Evolutionary conservation across 768 basidiomycete species (phyloP), one percentile per base, ranked within the genome.

Genomic region (Psilocybe sp.): DNA sequence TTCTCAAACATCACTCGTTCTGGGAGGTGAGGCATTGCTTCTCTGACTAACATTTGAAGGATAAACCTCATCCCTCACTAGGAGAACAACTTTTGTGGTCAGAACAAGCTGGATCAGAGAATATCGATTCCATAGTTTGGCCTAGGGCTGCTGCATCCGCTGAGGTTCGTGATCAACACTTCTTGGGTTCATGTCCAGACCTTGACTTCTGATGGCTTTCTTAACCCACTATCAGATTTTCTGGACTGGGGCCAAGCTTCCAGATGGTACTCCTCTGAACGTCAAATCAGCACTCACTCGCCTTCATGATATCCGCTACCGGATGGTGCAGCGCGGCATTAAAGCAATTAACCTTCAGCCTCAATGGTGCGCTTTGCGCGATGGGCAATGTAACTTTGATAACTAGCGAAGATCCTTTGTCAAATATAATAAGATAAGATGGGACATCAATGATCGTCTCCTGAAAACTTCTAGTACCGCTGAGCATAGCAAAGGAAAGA

Each of bases 11-110:
- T 55, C 71, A 4, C 78, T 87, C 33, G 80, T 92, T 14, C 73
- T 89, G 8, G 89, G 90, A 32, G 90, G 87, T 77, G 61, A 44
- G 74, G 61, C 45, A 45, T 23, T 11, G 32, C 47, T 31, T 20
- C 14, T 23, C 15, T 46, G 33, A 14, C 16, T 34, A 16, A 18
- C 40, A 38, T 14, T 12, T 47, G 37, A 28, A 44, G 7, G 32
- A n/a, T 19, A 28, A 31, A 4, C 28, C 16, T 44, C 15, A 14
- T 18, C 37, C n/a, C 13, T 32, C n/a, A 6, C 40, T n/a, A 82
- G 80, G 82, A 12, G 76, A 89, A 60, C 80, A 85, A 31, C 75
- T 82, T 1, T 70, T 91, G 2, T 91, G 86, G 87, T 76, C 82
- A 0, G 88, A 90, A 61, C 87, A 89, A 62, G 78, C 85, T 0